Percentiles rank a stretch among this genome's conserved stretches.
Evolutionary conservation across 768 basidiomycete species (phyloP).

Genomic region (Boletellus emodensis): DNA sequence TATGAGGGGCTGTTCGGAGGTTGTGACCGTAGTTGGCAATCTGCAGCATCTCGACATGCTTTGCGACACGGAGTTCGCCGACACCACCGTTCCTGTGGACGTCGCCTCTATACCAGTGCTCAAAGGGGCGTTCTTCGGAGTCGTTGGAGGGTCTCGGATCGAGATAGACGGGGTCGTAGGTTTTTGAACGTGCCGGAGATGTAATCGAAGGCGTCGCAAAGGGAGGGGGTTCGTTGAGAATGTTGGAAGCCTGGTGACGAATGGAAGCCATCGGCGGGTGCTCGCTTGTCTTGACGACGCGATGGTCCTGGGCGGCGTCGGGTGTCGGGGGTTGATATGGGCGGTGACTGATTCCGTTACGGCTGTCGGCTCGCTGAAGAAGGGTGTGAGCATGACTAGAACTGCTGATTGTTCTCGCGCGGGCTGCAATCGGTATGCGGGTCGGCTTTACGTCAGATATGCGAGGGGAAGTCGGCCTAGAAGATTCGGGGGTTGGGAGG

Average conservation of each 20-base stretch:
- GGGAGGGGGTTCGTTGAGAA: constrained; percentile 64
- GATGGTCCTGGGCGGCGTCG: constrained; percentile 30
- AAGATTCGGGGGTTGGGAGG: constrained; percentile 34
- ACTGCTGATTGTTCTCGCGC: constrained; percentile 38
- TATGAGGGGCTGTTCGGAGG: constrained; percentile 33
- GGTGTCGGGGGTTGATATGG: constrained; percentile 25
- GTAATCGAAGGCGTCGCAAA: constrained; percentile 45
- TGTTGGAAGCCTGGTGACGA: constrained; percentile 41
- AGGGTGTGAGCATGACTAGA: constrained; percentile 38
- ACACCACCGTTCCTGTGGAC: constrained; percentile 86
- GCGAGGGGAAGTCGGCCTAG: constrained; percentile 44
- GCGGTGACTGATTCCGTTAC: constrained; percentile 27
- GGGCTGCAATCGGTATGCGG: constrained; percentile 46
- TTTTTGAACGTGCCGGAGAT: constrained; percentile 39
- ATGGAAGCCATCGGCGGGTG: constrained; percentile 32
- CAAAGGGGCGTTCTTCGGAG: constrained; percentile 79
- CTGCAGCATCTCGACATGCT: constrained; percentile 79
- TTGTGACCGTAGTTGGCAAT: constrained; percentile 82
- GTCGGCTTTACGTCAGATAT: constrained; percentile 39
- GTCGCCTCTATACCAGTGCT: constrained; percentile 90
- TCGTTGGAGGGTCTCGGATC: constrained; percentile 61
- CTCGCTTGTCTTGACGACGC: constrained; percentile 27
- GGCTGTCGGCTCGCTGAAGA: constrained; percentile 36
- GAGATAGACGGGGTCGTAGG: constrained; percentile 28
- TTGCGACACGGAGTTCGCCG: constrained; percentile 72